Base-by-base conservation (phyloP, 1,284 basidiomycete genomes). In the Rhizopogon parksii region DNA sequence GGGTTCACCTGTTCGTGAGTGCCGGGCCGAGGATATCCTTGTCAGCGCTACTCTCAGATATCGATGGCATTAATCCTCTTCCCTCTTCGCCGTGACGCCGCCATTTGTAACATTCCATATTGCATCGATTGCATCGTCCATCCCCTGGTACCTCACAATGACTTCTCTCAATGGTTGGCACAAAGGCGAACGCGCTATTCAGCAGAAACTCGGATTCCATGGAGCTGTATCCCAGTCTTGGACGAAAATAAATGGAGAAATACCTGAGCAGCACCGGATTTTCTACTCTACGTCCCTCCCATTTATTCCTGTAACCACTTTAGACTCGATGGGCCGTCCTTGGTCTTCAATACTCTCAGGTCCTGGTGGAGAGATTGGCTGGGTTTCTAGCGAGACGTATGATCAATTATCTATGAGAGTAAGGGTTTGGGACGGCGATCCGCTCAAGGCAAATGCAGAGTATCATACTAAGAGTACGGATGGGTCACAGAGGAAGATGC, bases 401-500 rank as follows among this genome's bases (percentile, higher is more conserved):
- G 72, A 67, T 15, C 68, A 66, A 6, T 62, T 85, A 6, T 60
- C 63, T 1, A 63, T 83, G 45, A 60, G 72, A 14, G 70, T 74
- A 4, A 63, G 63, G 24, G 53, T 76, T 2, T 82, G 78, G 79
- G 69, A 71, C 1, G 80, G 82, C 0, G 82, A 85, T 47, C 83
- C 83, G 0, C 64, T 82, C 14, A 59, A 60, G 7, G 40, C 38
- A 6, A 35, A 57, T 25, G 51, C 40, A 12, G 36, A 35, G 2
- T 6, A 12, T 3, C 14, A 43, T 32, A n/a, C 27, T 32, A 5
- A 19, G 32, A 17, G 11, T 32, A 2, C 6, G 1, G 25, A 34
- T n/a, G 47, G 6, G 21, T 12, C 60, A 12, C 12, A 14, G 30
- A 21, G 12, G 15, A 62, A 59, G 6, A 66, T 70, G 52, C 61